Evolutionary conservation across 2,329 filamentous ascomycete genomes (phyloP).

Genomic region (Diaporthe helianthi): DNA sequence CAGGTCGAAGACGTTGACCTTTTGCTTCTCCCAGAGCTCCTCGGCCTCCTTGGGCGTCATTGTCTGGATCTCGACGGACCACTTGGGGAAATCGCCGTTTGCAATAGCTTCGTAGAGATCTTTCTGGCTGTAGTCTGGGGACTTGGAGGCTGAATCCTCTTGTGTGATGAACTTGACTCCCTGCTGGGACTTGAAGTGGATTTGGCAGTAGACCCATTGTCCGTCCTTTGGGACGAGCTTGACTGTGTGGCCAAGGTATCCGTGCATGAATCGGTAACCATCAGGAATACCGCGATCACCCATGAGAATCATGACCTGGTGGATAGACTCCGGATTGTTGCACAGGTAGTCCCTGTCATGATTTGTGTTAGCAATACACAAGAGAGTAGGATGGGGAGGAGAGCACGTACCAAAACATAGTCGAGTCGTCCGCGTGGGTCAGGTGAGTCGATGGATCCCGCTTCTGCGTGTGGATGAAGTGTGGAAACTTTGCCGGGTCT

Average conservation of each 20-base stretch:
- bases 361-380: not conserved
- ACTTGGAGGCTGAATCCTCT: slow-evolving; percentile 52
- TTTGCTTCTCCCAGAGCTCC: slow-evolving; percentile 49
- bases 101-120: slow-evolving; percentile 62
- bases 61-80: slow-evolving; percentile 61
- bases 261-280: slow-evolving; percentile 61
- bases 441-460: slow-evolving; percentile 74
- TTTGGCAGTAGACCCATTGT: slow-evolving; percentile 60
- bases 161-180: slow-evolving; percentile 59
- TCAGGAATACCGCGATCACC: slow-evolving; percentile 63
- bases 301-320: slow-evolving; percentile 65
- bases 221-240: slow-evolving; percentile 63
- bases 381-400: not conserved
- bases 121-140: slow-evolving; percentile 57
- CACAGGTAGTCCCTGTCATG: slow-evolving; percentile 48
- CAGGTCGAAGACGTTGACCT: slow-evolving; percentile 60
- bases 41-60: slow-evolving; percentile 59
- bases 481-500: slow-evolving; percentile 75
- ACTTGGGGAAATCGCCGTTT: slow-evolving; percentile 59
- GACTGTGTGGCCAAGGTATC: slow-evolving; percentile 61
- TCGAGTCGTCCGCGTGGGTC: slow-evolving; percentile 65
- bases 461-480: slow-evolving; percentile 79
- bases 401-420: slow-evolving; percentile 68
- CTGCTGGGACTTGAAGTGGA: slow-evolving; percentile 60
- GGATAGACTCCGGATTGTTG: slow-evolving; percentile 65